Conservation (phyloP, 208 protist genomes). For the Leishmania mexicana region DNA sequence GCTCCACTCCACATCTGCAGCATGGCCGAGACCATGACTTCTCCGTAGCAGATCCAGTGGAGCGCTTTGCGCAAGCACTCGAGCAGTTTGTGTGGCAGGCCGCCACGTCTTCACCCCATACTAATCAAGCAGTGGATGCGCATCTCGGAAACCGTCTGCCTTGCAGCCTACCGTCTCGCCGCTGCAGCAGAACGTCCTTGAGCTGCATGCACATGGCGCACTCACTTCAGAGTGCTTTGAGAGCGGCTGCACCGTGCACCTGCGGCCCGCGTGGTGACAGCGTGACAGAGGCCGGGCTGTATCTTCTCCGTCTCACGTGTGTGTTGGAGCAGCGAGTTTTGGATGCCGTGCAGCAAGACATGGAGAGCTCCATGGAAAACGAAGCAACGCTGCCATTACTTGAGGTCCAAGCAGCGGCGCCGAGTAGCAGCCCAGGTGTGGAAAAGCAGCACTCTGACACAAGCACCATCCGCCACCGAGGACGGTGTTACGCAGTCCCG, state of each 20-base stretch:
- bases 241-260: not conserved
- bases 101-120: not conserved
- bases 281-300: slow-evolving; percentile 29
- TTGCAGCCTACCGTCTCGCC: not conserved
- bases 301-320: slow-evolving; percentile 37
- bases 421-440: not conserved
- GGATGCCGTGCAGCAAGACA: slow-evolving; percentile 10
- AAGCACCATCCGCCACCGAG: slow-evolving; percentile 16
- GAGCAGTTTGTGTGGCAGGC: slow-evolving; percentile 28
- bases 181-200: not conserved
- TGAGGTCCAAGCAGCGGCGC: not conserved
- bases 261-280: slow-evolving; percentile 7
- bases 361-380: not conserved
- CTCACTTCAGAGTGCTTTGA: slow-evolving; percentile 9
- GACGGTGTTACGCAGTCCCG: slow-evolving; percentile 20
- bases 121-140: not conserved
- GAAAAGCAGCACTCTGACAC: not conserved
- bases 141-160: not conserved
- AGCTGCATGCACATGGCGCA: not conserved
- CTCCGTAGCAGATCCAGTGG: not conserved
- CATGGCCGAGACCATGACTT: not conserved
- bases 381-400: too few species aligned
- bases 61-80: slow-evolving; percentile 22
- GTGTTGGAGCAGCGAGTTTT: slow-evolving; percentile 34
- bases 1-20: not conserved